These are phyloP conservation scores for Tolypocladium capitatum DNA, from an alignment of 2,329 filamentous ascomycete species.

Conservation along the genomic window DNA sequence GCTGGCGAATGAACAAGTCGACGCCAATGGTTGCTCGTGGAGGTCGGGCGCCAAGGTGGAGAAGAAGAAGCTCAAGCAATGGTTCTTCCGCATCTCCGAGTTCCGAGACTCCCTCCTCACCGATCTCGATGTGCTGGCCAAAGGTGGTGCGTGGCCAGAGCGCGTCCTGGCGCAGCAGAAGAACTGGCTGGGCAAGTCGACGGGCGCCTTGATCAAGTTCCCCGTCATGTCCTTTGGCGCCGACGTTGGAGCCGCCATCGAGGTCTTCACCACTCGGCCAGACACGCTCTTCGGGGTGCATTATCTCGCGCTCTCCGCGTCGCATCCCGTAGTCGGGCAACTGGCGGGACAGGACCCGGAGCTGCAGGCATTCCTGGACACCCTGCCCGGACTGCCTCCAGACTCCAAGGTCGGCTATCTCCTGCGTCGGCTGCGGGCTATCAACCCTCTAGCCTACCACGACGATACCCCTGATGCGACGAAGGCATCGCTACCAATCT, in stretches of 20 bases:
- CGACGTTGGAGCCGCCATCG: constrained; percentile 34
- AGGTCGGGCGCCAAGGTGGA: constrained; percentile 75
- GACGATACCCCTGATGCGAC: constrained; percentile 34
- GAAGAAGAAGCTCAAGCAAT: constrained; percentile 67
- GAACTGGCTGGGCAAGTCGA: constrained; percentile 77
- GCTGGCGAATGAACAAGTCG: constrained; percentile 87
- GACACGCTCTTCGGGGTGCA: constrained; percentile 83
- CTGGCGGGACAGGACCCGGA: constrained; percentile 46
- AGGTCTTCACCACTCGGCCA: constrained; percentile 73
- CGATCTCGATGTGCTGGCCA: constrained; percentile 53
- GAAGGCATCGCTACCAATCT: constrained; percentile 54
- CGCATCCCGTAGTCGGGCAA: constrained; percentile 53
- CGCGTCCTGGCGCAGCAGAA: constrained; percentile 70
- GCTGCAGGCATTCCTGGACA: constrained; percentile 55
- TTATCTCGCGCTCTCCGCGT: constrained; percentile 65
- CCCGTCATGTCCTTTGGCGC: constrained; percentile 35
- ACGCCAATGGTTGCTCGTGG: constrained; percentile 74
- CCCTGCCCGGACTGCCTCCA: constrained; percentile 39
- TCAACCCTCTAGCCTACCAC: constrained; percentile 51
- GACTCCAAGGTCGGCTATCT: constrained; percentile 56
- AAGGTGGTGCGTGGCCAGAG: constrained; percentile 63
- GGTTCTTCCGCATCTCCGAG: constrained; percentile 76
- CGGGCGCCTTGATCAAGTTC: constrained; percentile 61
- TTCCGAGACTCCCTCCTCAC: constrained; percentile 61
- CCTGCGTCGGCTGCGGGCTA: constrained; percentile 45